These are phyloP conservation scores for Pseudogymnoascus sp. DNA, from an alignment of 2,329 filamentous ascomycete species.

Conservation along the genomic window DNA sequence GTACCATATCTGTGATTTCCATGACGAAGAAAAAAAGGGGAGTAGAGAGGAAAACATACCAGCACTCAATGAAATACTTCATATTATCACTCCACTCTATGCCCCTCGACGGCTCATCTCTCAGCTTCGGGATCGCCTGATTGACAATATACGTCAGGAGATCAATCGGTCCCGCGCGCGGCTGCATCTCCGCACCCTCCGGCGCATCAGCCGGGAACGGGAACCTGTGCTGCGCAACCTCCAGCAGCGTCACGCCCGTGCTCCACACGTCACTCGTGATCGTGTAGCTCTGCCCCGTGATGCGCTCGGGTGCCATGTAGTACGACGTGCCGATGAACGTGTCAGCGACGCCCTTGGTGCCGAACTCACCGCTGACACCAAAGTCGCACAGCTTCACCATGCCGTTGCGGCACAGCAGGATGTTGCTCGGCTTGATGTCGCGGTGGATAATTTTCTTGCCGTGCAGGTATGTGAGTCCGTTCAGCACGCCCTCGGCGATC, in stretches of 20 bases:
- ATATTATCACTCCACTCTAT: constrained; percentile 97
- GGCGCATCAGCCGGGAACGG: constrained; percentile 96
- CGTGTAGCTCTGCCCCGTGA: constrained; percentile 94
- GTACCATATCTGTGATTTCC: background rate
- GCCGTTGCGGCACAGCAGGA: constrained; percentile 82
- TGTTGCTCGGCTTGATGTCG: constrained; percentile 98
- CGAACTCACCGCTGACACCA: constrained; percentile 94
- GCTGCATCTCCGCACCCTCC: constrained; percentile 91
- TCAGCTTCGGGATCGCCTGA: constrained; percentile 88
- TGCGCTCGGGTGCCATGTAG: constrained; percentile 98
- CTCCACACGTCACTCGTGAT: constrained; percentile 99
- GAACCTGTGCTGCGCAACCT: constrained; percentile 98
- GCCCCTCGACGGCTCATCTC: constrained; percentile 82
- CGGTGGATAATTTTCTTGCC: constrained; percentile 95
- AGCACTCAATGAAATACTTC: constrained; percentile 99
- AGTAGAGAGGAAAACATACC: constrained; percentile 54
- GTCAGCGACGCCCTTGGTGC: constrained; percentile 96
- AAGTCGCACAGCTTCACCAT: constrained; percentile 98
- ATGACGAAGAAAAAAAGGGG: background rate
- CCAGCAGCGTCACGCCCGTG: constrained; percentile 89
- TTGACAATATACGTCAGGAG: constrained; percentile 94
- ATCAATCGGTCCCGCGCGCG: constrained; percentile 85
- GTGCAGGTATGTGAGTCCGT: constrained; percentile 90
- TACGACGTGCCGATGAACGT: constrained; percentile 98
- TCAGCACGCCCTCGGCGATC: constrained; percentile 88